phyloP scores from a whole-genome alignment of 2,329 filamentous ascomycete species.

The Neofusicoccum cordaticola region DNA sequence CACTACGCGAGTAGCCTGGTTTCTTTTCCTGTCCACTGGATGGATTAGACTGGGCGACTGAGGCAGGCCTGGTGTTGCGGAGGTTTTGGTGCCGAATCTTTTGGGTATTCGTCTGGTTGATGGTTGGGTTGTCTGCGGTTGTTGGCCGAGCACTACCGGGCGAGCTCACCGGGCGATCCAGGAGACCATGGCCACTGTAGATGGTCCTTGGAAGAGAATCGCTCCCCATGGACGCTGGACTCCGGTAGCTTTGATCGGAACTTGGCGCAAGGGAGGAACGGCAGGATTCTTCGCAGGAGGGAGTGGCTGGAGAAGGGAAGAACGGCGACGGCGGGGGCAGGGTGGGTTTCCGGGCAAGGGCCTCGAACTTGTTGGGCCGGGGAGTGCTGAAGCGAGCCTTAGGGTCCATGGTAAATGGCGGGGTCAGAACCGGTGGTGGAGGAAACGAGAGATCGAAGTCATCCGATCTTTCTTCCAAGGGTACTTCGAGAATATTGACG shows the following conservation, averaged over 20 bases:
- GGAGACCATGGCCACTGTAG: neutral
- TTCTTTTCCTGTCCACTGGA: neutral
- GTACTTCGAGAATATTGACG: slow-evolving; percentile 81
- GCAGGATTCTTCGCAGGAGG: slow-evolving; percentile 6
- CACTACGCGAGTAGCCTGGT: neutral
- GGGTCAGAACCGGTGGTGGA: slow-evolving; percentile 45
- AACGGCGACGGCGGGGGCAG: slow-evolving; percentile 4
- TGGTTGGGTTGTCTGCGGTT: neutral
- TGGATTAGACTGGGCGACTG: neutral
- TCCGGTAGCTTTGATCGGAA: neutral
- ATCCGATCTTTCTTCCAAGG: slow-evolving; percentile 52
- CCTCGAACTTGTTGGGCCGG: slow-evolving; percentile 40
- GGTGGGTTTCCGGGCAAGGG: slow-evolving; percentile 2
- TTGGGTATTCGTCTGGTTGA: neutral
- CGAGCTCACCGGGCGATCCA: neutral
- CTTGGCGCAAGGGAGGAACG: neutral
- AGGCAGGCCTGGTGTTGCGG: neutral
- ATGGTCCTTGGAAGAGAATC: neutral
- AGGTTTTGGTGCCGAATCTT: neutral
- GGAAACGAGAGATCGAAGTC: neutral
- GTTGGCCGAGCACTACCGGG: neutral
- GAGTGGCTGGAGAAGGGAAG: slow-evolving; percentile 4
- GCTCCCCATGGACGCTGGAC: neutral
- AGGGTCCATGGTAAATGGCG: slow-evolving; percentile 64
- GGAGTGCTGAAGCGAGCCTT: slow-evolving; percentile 69